phyloP scores from a whole-genome alignment of 2,329 filamentous ascomycete genomes.

The Raffaelea ambrosiae region DNA sequence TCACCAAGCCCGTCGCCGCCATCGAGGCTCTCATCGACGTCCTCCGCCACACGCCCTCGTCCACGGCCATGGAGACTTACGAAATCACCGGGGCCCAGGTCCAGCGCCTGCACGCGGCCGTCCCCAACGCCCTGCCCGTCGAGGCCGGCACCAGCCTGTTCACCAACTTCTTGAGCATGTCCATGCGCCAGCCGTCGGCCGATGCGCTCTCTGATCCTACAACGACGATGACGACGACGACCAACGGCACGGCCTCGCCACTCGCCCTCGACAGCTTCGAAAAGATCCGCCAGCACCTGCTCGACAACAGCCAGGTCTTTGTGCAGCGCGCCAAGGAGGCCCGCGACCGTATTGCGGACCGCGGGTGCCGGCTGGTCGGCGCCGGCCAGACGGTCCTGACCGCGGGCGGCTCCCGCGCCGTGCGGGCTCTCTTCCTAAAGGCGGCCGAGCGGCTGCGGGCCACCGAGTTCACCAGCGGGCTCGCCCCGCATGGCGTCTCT shows the following conservation, averaged over 20 bases:
- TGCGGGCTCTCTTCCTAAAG: slow-evolving; percentile 65
- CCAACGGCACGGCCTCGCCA: slow-evolving; percentile 9
- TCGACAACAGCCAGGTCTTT: slow-evolving; percentile 81
- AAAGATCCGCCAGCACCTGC: slow-evolving; percentile 70
- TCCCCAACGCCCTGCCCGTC: slow-evolving; percentile 83
- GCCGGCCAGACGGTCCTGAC: slow-evolving; percentile 80
- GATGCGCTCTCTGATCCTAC: background rate
- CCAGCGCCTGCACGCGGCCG: slow-evolving; percentile 63
- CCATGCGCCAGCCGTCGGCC: slow-evolving; percentile 43
- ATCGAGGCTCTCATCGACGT: slow-evolving; percentile 63
- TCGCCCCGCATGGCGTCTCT: background rate
- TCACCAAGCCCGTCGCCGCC: slow-evolving; percentile 85
- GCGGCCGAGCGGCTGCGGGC: slow-evolving; percentile 57
- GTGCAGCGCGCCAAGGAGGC: slow-evolving; percentile 79
- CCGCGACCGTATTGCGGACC: slow-evolving; percentile 71
- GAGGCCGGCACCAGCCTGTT: slow-evolving; percentile 94
- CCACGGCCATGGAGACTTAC: slow-evolving; percentile 90
- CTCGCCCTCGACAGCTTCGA: slow-evolving; percentile 57
- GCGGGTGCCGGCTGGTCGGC: slow-evolving; percentile 68
- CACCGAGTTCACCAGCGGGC: slow-evolving; percentile 21
- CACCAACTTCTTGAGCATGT: slow-evolving; percentile 83
- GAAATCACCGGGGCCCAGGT: slow-evolving; percentile 74
- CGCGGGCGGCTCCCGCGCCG: slow-evolving; percentile 79
- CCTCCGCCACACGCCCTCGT: slow-evolving; percentile 68
- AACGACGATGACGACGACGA: background rate